Evolutionary conservation across 2,329 filamentous ascomycete genomes (phyloP), one percentile per base, ranked within the genome.

Genomic region (Talaromyces sp.): DNA sequence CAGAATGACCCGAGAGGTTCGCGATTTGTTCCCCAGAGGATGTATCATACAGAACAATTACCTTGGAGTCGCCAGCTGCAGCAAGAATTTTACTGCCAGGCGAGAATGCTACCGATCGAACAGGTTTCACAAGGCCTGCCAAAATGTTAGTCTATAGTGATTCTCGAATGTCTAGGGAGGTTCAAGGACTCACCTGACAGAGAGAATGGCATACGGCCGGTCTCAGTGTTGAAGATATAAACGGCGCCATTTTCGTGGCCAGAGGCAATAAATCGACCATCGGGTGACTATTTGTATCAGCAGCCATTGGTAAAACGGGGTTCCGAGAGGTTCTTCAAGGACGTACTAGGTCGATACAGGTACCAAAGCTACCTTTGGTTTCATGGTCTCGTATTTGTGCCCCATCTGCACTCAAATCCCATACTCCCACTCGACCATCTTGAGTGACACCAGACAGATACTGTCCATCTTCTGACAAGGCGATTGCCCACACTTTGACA

Each of bases 171-270:
- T 5, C 14, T 22, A 32, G 11, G 30, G 9, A 4, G 35, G n/a
- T 35, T 41, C 19, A 30, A 7, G 27, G 10, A 33, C 80, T 56
- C 76, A 89, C 89, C 87, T 49, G 90, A 87, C 20, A 99, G 79
- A 7, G 91, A 94, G 73, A 96, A 93, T 11, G 90, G 80, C 63
- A 99, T 84, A 49, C 90, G 85, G 3, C 90, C 90, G 0, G 89
- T 91, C 62, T 91, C 87, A 66, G 96, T 97, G 77, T 91, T 92
- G 80, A 97, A 99, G 56, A 99, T 86, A 75, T 97, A 97, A 57
- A 97, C 84, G 11, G 86, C 87, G 14, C 94, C 94, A 65, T 89
- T 96, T 70, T 96, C 89, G 74, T 99, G 93, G 0, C 94, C 94
- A 47, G 89, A 95, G 3, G 92, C 93, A 27, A 92, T 95, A 71